Evolutionary conservation across 495 filamentous ascomycete species (phyloP), one percentile per base, ranked within the genome.

Genomic region (Aspergillus egyptiacus): DNA sequence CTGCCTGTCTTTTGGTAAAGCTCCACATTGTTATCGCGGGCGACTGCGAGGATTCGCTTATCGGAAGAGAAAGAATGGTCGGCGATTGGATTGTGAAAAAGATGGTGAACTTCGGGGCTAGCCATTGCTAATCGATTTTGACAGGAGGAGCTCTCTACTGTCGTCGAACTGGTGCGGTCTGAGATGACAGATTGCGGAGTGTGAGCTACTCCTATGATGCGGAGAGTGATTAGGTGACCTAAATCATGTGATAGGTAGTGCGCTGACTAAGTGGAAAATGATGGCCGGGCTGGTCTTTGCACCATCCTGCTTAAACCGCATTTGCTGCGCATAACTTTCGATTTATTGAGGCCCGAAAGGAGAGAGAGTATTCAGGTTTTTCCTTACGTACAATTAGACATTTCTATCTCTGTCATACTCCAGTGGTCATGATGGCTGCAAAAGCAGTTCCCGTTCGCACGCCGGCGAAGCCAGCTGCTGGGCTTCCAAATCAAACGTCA

Each of bases 91-190:
- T 86, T 81, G 69, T 98, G 89, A 71, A 97, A 97, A 46, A 98
- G 87, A 62, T 96, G 93, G 68, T 98, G 88, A 41, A 91, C 85
- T 72, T 97, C 88, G 48, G 91, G 87, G 50, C 83, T 57, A 36
- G 86, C 75, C 91, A 96, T 97, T 57, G 38, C 75, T 37, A 53
- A 23, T 32, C 3, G n/a, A 49, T 61, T n/a, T n/a, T 67, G 87
- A 87, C 91, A 96, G 93, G 93, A 98, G 91, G 81, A 86, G 80
- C 91, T 95, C 94, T 98, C 93, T 84, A 98, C 93, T 96, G 95
- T 80, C 87, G 79, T 77, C 22, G 30, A 43, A 36, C 11, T 37
- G 41, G 24, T 37, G 36, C 34, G 10, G 14, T 25, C 18, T 37
- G 34, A 44, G 31, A 36, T 25, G 31, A 32, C 15, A 43, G 17